Evolutionary conservation across 1,284 basidiomycete genomes (phyloP), one percentile per base, ranked within the genome.

Genomic region (Papiliotrema laurentii): DNA sequence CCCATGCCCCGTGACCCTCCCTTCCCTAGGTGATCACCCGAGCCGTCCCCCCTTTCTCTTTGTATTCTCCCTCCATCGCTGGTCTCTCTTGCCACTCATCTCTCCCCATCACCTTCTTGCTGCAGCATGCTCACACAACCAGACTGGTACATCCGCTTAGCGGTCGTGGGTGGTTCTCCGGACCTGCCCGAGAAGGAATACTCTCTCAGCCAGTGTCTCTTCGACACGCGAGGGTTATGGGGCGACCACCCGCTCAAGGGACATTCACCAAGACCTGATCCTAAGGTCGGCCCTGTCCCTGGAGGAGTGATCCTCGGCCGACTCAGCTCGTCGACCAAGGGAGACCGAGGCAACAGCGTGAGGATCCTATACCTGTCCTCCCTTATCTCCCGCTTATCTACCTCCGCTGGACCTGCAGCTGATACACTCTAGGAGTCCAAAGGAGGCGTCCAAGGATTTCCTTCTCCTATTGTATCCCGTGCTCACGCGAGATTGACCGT

Each of bases 381-480:
- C 9, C 7, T 9, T 11, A 37, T 9, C 36, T 19, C 7, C 36
- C 18, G 11, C n/a, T n/a, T n/a, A n/a, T n/a, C n/a, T n/a, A n/a
- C n/a, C n/a, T n/a, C n/a, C n/a, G 14, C 36, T 37, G 36, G 18
- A 9, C 19, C 19, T 18, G 19, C 18, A 37, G 11, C n/a, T n/a
- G n/a, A n/a, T n/a, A n/a, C n/a, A n/a, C n/a, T n/a, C n/a, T n/a
- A n/a, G n/a, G n/a, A n/a, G n/a, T n/a, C n/a, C n/a, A n/a, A n/a
- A n/a, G n/a, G n/a, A n/a, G n/a, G n/a, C 30, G 13, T 13, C 14
- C 39, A 64, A 62, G 47, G 41, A 19, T 55, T 62, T 54, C 35
- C 48, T 13, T 60, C 55, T 4, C 56, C 63, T 5, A 57, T 64
- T 18, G 44, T 67, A 21, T 69, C 66, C 3, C 63, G 66, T 37